phyloP scores from a whole-genome alignment of 1,139 yeast genomes.

The Geotrichum restrictum region DNA sequence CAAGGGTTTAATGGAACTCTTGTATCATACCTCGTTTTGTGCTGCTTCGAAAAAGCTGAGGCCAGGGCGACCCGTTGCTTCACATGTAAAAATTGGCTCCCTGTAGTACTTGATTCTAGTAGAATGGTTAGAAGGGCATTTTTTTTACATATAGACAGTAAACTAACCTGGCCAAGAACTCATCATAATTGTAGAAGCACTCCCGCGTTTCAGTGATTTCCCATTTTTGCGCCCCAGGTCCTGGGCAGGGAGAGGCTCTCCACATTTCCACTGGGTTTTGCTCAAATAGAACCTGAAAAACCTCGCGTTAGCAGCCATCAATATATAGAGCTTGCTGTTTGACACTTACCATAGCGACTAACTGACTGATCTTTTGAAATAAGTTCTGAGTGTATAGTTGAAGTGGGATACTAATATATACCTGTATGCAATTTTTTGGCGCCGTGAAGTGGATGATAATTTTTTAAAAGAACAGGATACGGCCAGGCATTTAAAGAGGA shows the following conservation, averaged over 20 bases:
- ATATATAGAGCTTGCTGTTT: too few relatives aligned
- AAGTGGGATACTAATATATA: too few relatives aligned
- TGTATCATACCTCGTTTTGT: conserved; percentile 55
- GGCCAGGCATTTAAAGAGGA: too few relatives aligned
- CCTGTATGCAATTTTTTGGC: too few relatives aligned
- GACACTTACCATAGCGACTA: too few relatives aligned
- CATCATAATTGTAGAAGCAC: conserved; percentile 75
- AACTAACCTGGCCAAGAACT: conserved; percentile 51
- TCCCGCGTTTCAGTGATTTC: conserved; percentile 78
- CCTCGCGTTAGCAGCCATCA: too few relatives aligned
- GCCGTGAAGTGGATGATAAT: too few relatives aligned
- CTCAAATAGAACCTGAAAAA: conserved; percentile 34
- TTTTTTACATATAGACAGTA: conserved; percentile 23
- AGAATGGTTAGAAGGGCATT: conserved; percentile 24
- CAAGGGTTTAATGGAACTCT: not conserved
- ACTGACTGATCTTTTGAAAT: too few relatives aligned
- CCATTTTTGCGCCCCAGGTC: conserved; percentile 48
- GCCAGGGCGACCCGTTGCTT: conserved; percentile 90
- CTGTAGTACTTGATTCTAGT: conserved; percentile 39
- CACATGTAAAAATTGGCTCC: conserved; percentile 83
- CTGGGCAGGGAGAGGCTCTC: conserved; percentile 29
- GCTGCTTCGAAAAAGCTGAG: conserved; percentile 86
- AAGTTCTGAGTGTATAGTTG: too few relatives aligned
- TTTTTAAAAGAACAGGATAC: too few relatives aligned
- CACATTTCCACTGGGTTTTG: conserved; percentile 36